phyloP scores from a whole-genome alignment of 1,139 yeast species.

The Trichomonascaceae sp. region DNA sequence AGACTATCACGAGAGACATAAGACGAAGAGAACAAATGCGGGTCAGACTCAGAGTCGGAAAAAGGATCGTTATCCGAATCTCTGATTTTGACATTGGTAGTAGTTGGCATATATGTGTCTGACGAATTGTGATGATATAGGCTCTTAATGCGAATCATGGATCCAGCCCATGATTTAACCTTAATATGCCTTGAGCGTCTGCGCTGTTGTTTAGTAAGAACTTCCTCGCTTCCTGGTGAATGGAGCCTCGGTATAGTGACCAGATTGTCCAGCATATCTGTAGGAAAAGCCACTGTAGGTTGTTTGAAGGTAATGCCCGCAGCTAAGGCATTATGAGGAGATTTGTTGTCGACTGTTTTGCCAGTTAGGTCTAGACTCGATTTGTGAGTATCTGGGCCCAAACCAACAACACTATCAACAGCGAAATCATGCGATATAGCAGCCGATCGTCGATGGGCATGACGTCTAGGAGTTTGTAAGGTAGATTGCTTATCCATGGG shows the following conservation, averaged over 20 bases:
- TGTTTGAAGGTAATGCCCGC: conserved; percentile 9
- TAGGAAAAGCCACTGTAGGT: not conserved
- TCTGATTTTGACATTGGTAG: not conserved
- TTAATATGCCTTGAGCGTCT: conserved; percentile 18
- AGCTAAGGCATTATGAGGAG: conserved; percentile 9
- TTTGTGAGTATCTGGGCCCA: not conserved
- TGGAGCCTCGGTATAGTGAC: not conserved
- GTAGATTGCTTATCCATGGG: conserved; percentile 1
- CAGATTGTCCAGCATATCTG: not conserved
- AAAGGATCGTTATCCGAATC: not conserved
- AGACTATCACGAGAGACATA: conserved; percentile 10
- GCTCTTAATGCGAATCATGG: conserved; percentile 12
- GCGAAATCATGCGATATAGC: conserved; percentile 29
- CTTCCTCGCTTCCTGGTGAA: not conserved
- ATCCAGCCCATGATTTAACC: conserved; percentile 27
- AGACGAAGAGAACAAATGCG: conserved; percentile 12
- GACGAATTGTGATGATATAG: not conserved
- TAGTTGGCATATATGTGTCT: not conserved
- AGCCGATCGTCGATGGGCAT: conserved; percentile 33
- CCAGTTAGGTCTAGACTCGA: conserved; percentile 12
- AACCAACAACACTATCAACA: conserved; percentile 5
- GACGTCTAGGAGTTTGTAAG: conserved; percentile 15
- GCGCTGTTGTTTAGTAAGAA: not conserved
- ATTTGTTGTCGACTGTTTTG: conserved; percentile 9
- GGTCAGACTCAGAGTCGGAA: conserved; percentile 3